phyloP scores from a whole-genome alignment of 1,284 basidiomycete species.

The Rhodofomes roseus region DNA sequence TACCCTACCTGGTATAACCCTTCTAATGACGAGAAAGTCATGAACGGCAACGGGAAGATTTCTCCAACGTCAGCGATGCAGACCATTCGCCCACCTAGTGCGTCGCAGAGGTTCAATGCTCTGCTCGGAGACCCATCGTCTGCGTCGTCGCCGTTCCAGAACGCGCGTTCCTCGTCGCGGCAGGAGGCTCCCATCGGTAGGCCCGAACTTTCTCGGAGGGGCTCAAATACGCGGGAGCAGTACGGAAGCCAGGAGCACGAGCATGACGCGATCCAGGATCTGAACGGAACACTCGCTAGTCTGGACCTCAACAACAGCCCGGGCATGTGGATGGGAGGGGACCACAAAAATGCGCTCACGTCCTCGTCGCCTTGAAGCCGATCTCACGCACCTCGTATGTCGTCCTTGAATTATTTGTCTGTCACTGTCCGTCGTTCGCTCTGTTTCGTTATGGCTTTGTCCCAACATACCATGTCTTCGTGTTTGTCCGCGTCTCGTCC shows the following conservation, averaged over 20 bases:
- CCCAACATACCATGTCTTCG: slow-evolving; percentile 11
- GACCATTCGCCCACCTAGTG: slow-evolving; percentile 36
- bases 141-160: slow-evolving; percentile 27
- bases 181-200: slow-evolving; percentile 44
- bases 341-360: slow-evolving; percentile 14
- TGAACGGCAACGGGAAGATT: slow-evolving; percentile 32
- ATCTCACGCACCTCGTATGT: not conserved
- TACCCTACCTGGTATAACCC: slow-evolving; percentile 45
- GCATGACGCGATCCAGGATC: slow-evolving; percentile 56
- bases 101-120: slow-evolving; percentile 39
- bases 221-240: slow-evolving; percentile 38
- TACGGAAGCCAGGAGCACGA: slow-evolving; percentile 33
- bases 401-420: slow-evolving; percentile 8
- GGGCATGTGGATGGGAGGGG: slow-evolving; percentile 15
- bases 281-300: slow-evolving; percentile 74
- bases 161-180: slow-evolving; percentile 38
- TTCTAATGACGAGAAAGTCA: slow-evolving; percentile 23
- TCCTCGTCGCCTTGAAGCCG: slow-evolving; percentile 18
- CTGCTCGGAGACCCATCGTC: slow-evolving; percentile 34
- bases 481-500: slow-evolving; percentile 13
- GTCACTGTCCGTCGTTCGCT: slow-evolving; percentile 9
- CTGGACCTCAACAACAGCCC: slow-evolving; percentile 39
- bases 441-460: slow-evolving; percentile 19
- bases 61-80: slow-evolving; percentile 38
- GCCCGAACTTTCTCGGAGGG: slow-evolving; percentile 22